Base-by-base conservation (phyloP, 495 filamentous ascomycete species). In the Pseudotulostoma volvatum region DNA sequence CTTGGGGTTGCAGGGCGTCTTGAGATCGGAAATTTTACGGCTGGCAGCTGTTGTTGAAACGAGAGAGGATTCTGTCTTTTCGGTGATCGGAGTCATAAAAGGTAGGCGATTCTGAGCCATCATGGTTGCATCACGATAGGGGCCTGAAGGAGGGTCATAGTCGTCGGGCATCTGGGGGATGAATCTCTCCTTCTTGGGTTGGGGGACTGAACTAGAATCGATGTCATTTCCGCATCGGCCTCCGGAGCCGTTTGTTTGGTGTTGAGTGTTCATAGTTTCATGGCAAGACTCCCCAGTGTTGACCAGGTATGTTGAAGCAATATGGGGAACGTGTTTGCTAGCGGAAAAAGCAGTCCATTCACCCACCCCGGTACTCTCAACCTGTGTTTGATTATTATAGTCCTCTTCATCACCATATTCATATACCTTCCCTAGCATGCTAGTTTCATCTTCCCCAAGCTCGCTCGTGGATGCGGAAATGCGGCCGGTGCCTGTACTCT, bases 61-160 rank as follows among this genome's bases (percentile, higher is more conserved):
- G 15, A 93, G 53, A 0, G 84, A 90, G 15, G 76, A 81, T 57
- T 97, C 90, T 0, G 90, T 97, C 47, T 79, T 79, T 54, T 97
- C 90, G 4, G 88, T 84, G 42, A 97, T 97, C 9, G 90, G 90
- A 1, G 90, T 97, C 90, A 97, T 97, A 56, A 94, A 95, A 25
- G 87, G 90, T 5, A 95, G 65, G 36, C 85, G 77, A 52, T 79
- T 92, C 44, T 94, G 86, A 44, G 83, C 80, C 37, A 76, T 66
- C 47, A 83, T 70, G 1, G 66, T 67, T 44, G 81, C 73, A 47
- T 92, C 77, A 44, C 85, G 72, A 59, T 80, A 93, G 23, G 79
- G 78, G 5, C 75, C 67, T 20, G 63, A 78, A 7, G 83, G 77
- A 11, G 77, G 71, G 40, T 81, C 73, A 48, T 84, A 93, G 49